phyloP scores from a whole-genome alignment of 2,329 filamentous ascomycete genomes.

The Neonectria hederae region DNA sequence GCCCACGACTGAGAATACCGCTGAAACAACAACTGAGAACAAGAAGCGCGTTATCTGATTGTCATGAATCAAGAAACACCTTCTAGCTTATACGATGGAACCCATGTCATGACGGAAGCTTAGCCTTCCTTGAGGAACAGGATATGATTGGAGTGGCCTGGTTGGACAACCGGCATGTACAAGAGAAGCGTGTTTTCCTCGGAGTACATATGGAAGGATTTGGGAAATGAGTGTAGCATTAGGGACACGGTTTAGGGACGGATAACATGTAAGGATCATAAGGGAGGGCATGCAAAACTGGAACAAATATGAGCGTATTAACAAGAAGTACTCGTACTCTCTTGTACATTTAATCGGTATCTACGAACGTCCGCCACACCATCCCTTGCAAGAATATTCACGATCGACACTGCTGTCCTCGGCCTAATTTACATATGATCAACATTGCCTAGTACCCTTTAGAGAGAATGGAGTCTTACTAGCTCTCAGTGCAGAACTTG shows the following conservation, averaged over 20 bases:
- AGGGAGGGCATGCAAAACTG: not conserved
- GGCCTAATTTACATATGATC: too few relatives aligned
- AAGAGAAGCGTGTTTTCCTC: not conserved
- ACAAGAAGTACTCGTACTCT: not conserved
- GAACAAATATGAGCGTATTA: not conserved
- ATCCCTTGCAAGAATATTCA: not conserved
- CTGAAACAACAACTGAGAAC: not conserved
- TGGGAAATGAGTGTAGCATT: not conserved
- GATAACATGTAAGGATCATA: not conserved
- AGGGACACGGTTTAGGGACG: not conserved
- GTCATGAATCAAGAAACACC: not conserved
- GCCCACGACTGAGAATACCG: not conserved
- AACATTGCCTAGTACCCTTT: not conserved
- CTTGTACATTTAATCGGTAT: not conserved
- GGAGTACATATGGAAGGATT: not conserved
- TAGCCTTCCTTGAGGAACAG: not conserved
- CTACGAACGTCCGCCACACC: not conserved
- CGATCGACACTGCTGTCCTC: not conserved
- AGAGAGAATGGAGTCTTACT: not conserved
- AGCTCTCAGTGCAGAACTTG: not conserved
- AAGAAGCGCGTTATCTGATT: not conserved
- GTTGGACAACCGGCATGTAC: not conserved
- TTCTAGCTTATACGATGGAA: not conserved
- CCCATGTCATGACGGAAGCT: not conserved
- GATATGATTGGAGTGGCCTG: not conserved